Conservation (phyloP, 768 basidiomycete genomes). For the Cubamyces lactineus region DNA sequence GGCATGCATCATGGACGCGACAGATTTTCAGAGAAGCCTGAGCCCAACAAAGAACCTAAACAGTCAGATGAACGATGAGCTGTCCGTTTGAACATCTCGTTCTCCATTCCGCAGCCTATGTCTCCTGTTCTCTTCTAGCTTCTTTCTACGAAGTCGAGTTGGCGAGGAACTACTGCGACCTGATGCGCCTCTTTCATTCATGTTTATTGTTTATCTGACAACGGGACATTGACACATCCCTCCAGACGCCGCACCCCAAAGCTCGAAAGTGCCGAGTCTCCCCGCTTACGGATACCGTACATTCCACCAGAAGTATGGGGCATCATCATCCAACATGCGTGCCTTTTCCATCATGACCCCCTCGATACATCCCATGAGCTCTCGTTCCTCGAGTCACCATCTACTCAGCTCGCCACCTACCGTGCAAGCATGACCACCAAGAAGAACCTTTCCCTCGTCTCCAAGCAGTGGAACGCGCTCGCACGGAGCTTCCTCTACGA, state of each 20-base stretch:
- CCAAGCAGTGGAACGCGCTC: constrained; percentile 55
- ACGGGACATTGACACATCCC: background rate
- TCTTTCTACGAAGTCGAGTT: background rate
- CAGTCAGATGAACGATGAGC: constrained; percentile 6
- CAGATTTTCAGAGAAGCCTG: background rate
- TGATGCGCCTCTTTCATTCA: background rate
- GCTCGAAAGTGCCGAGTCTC: background rate
- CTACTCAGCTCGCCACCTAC: constrained; percentile 49
- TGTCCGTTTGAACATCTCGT: constrained; percentile 10
- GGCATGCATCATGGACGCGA: background rate
- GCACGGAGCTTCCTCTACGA: constrained; percentile 64
- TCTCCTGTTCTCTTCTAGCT: background rate
- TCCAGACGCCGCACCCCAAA: constrained; percentile 16
- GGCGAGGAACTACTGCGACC: background rate
- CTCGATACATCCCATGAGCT: constrained; percentile 53
- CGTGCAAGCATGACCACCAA: constrained; percentile 52
- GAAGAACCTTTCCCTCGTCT: constrained; percentile 55
- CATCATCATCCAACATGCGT: constrained; percentile 63
- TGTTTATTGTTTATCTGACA: background rate
- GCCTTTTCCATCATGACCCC: constrained; percentile 46
- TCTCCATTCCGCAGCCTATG: background rate
- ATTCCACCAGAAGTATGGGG: constrained; percentile 66
- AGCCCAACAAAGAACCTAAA: background rate
- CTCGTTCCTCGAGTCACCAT: constrained; percentile 58
- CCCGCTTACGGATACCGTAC: constrained; percentile 16